Conservation (phyloP, 805 yeast genomes). For the Tetrapisispora pingtungensis region DNA sequence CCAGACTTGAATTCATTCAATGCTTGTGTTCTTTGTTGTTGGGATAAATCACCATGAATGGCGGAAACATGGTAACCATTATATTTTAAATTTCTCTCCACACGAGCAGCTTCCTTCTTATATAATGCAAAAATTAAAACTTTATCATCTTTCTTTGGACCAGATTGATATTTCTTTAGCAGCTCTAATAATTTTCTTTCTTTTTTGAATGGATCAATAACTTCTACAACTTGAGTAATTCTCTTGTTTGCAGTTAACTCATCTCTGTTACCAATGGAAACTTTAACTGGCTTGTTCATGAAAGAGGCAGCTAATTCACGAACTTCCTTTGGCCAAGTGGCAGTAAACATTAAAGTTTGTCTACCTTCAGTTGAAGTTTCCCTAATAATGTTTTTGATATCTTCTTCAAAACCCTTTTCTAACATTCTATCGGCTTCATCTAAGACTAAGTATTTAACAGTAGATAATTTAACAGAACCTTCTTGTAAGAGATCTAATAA, state of each 20-base stretch:
- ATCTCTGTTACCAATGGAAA: slow-evolving; percentile 88
- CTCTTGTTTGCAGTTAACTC: slow-evolving; percentile 91
- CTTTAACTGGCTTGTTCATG: slow-evolving; percentile 79
- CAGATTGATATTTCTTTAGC: slow-evolving; percentile 64
- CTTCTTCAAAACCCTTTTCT: slow-evolving; percentile 97
- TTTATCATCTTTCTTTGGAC: slow-evolving; percentile 60
- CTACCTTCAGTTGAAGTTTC: slow-evolving; percentile 43
- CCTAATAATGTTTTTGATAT: slow-evolving; percentile 74
- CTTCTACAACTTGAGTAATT: slow-evolving; percentile 89
- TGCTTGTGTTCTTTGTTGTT: slow-evolving; percentile 84
- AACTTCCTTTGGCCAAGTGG: slow-evolving; percentile 99
- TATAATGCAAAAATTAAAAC: slow-evolving; percentile 87
- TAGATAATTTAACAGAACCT: slow-evolving; percentile 61
- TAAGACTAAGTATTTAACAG: slow-evolving; percentile 68
- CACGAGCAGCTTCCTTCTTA: slow-evolving; percentile 91
- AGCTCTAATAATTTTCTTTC: slow-evolving; percentile 66
- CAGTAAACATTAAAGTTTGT: slow-evolving; percentile 97
- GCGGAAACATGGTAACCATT: slow-evolving; percentile 82
- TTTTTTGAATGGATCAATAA: slow-evolving; percentile 70
- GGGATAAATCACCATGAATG: slow-evolving; percentile 91
- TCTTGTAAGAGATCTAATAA: slow-evolving; percentile 83
- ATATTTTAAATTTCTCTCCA: slow-evolving; percentile 63
- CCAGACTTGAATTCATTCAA: slow-evolving; percentile 79
- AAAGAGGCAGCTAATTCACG: slow-evolving; percentile 81
- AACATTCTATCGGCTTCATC: slow-evolving; percentile 99